Conservation (phyloP, 208 protist genomes). For the Wallacemonas sp. region DNA sequence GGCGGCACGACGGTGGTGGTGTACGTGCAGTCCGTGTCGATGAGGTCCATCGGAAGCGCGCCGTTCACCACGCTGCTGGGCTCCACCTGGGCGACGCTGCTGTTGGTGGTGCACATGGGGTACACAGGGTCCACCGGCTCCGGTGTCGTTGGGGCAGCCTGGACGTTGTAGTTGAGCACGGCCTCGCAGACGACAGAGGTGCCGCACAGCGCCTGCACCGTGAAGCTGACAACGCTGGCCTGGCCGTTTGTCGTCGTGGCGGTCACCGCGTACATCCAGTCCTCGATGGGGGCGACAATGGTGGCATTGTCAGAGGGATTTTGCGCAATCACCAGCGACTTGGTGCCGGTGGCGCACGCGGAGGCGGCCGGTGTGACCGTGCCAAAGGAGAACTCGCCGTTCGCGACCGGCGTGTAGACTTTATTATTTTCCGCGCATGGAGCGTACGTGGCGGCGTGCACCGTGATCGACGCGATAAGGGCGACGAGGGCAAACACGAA, state of each 20-base stretch:
- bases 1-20: constrained; percentile 4
- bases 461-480: background rate
- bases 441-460: background rate
- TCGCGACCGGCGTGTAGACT: constrained; percentile 10
- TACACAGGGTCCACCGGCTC: constrained; percentile 2
- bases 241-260: constrained; percentile 16
- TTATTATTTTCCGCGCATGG: constrained; percentile 7
- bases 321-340: constrained; percentile 1
- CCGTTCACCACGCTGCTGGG: constrained; percentile 9
- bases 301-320: constrained; percentile 11
- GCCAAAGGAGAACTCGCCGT: constrained; percentile 15
- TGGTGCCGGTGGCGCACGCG: constrained; percentile 1
- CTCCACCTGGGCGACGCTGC: constrained; percentile 15
- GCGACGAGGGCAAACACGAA: constrained; percentile 1
- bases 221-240: constrained; percentile 29
- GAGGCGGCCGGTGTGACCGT: background rate
- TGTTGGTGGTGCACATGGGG: constrained; percentile 7
- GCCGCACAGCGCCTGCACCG: constrained; percentile 42
- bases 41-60: constrained; percentile 15
- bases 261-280: constrained; percentile 45
- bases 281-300: constrained; percentile 23
- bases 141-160: background rate
- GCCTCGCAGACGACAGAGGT: constrained; percentile 40
- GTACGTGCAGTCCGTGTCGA: constrained; percentile 16
- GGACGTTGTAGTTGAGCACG: constrained; percentile 25